A percentile compares a stretch with the other conserved stretches of the same genome.
phyloP scores from a whole-genome alignment of 1,284 basidiomycete species.

The Quambalaria eucalypti region DNA sequence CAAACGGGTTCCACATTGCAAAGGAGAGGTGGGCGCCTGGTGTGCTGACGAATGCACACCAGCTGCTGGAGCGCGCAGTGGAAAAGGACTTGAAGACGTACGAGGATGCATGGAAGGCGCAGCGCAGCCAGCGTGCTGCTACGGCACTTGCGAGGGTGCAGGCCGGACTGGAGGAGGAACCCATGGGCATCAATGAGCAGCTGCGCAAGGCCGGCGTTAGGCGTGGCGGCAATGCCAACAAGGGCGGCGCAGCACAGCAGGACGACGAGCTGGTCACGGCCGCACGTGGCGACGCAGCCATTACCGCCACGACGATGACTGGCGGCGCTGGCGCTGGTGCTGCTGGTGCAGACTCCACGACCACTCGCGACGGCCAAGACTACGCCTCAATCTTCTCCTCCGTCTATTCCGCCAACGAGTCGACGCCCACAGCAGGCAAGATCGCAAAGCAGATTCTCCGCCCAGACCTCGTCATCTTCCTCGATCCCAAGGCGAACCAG shows the following conservation, averaged over 20 bases:
- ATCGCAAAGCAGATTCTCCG: conserved; percentile 58
- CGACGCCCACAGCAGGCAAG: conserved; percentile 4
- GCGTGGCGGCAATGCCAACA: neutral
- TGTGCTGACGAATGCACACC: conserved; percentile 78
- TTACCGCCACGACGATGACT: no score
- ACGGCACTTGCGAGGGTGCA: no score
- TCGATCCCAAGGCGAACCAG: conserved; percentile 76
- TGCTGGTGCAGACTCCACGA: no score
- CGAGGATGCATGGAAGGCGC: neutral
- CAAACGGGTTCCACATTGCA: conserved; percentile 59
- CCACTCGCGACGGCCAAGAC: conserved; percentile 6
- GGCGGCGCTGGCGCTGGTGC: no score
- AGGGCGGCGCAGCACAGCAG: neutral
- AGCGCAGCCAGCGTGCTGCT: no score
- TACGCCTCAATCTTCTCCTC: no score
- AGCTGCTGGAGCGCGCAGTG: conserved; percentile 48
- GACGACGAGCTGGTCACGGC: conserved; percentile 4
- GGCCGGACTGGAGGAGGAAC: conserved; percentile 4
- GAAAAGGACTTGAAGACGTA: conserved; percentile 15
- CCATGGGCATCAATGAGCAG: no score
- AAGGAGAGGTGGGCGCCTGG: conserved; percentile 87
- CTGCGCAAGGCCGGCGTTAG: neutral
- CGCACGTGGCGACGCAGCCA: neutral
- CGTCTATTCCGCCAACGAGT: neutral
- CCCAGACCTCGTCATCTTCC: conserved; percentile 79